Percentiles rank a stretch among this genome's conserved stretches.
phyloP scores from a whole-genome alignment of 805 yeast genomes.

The Priceomyces haplophilus region DNA sequence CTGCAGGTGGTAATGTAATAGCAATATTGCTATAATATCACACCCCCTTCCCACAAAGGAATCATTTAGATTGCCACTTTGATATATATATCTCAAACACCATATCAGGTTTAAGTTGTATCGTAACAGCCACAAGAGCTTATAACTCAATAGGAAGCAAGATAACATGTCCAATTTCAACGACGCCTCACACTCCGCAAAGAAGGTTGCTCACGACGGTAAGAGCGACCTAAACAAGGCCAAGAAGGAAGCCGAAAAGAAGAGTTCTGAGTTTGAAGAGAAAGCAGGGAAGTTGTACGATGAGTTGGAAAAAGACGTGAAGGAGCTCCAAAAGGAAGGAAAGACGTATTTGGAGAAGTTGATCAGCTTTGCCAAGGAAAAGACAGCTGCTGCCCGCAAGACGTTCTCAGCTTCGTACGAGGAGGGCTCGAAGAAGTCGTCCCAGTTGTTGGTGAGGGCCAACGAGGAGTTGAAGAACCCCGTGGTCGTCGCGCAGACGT shows the following conservation, averaged over 20 bases:
- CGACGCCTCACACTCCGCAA: slow-evolving; percentile 39
- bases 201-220: slow-evolving; percentile 8
- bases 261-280: slow-evolving; percentile 13
- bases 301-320: slow-evolving; percentile 13
- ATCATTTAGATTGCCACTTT: slow-evolving; percentile 1
- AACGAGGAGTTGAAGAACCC: slow-evolving; percentile 56
- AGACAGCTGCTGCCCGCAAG: background rate
- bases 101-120: background rate
- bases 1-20: background rate
- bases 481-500: slow-evolving; percentile 53
- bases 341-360: slow-evolving; percentile 21
- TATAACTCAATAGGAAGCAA: background rate
- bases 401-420: slow-evolving; percentile 12
- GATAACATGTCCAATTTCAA: slow-evolving; percentile 29
- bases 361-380: slow-evolving; percentile 12
- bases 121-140: background rate
- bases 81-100: background rate
- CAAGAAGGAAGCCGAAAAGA: slow-evolving; percentile 19
- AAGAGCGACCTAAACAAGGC: slow-evolving; percentile 20
- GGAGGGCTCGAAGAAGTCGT: slow-evolving; percentile 11
- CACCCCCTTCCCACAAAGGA: slow-evolving; percentile 3
- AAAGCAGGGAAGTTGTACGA: slow-evolving; percentile 10
- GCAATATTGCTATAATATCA: slow-evolving; percentile 6
- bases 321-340: slow-evolving; percentile 22
- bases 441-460: slow-evolving; percentile 16